Evolutionary conservation across 2,329 filamentous ascomycete species (phyloP).

Genomic region (Chaetomiaceae sp.): DNA sequence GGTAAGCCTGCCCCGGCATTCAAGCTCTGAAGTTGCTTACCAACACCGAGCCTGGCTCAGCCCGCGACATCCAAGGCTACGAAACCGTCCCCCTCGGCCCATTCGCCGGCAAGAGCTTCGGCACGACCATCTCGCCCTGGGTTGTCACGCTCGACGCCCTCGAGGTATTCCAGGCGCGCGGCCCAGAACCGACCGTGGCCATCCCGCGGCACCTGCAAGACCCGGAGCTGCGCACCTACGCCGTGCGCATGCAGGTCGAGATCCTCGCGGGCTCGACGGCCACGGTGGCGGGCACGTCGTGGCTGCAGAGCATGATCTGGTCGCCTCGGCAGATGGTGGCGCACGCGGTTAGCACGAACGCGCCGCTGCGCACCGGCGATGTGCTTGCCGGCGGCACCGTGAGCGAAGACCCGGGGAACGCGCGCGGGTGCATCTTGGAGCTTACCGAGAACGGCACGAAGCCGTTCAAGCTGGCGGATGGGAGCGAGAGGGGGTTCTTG

Average conservation of each 20-base stretch:
- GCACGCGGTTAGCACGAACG: neutral
- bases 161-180: neutral
- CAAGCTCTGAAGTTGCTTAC: neutral
- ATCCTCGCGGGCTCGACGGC: neutral
- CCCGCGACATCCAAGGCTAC: slow-evolving; percentile 5
- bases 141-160: slow-evolving; percentile 5
- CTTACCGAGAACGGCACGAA: neutral
- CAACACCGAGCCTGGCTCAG: neutral
- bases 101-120: slow-evolving; percentile 8
- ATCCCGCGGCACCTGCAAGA: slow-evolving; percentile 2
- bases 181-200: neutral
- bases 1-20: neutral
- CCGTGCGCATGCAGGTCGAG: slow-evolving; percentile 6
- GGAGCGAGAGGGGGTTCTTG: neutral
- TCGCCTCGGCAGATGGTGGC: slow-evolving; percentile 5
- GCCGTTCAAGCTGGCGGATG: neutral
- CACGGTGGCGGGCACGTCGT: neutral
- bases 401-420: neutral
- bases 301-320: slow-evolving; percentile 3
- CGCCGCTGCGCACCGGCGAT: slow-evolving; percentile 1
- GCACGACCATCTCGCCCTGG: slow-evolving; percentile 7
- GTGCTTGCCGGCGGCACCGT: slow-evolving; percentile 4
- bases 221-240: neutral
- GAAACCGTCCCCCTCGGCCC: slow-evolving; percentile 2
- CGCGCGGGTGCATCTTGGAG: slow-evolving; percentile 1